Evolutionary conservation across 805 yeast genomes (phyloP), one percentile per base, ranked within the genome.

Genomic region (Monosporozyma aerobia): DNA sequence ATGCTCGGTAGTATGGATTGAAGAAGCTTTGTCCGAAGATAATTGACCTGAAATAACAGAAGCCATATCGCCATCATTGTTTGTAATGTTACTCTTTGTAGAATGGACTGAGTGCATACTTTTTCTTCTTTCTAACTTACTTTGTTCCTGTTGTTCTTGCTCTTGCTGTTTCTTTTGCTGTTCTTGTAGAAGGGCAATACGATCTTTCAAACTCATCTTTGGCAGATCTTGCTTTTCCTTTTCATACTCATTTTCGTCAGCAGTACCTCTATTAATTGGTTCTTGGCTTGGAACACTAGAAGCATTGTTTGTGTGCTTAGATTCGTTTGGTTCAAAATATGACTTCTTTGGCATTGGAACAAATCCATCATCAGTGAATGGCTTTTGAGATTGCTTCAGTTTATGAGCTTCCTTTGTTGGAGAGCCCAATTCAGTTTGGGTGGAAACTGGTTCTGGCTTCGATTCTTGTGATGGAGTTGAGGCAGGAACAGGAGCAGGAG

Each of bases 181-280:
- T 62, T 87, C 80, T 65, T 90, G 96, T 49, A 92, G 73, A 62
- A 87, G 62, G 5, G 89, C 88, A 64, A 92, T 89, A 58, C 98
- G 78, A 60, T 94, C 97, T 64, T 85, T 85, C 60, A 92, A 73
- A 53, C 95, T 84, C 73, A 90, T 69, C 59, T 86, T 82, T 8
- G 96, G 96, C 35, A 77, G 79, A 33, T 77, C 84, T 30, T 74
- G 79, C 53, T 78, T 80, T 53, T 74, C 72, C 27, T 62, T 58
- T 5, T 62, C 49, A 54, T 57, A 55, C 16, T 52, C 49, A 30
- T 53, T 54, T 5, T 53, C 54, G 9, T 51, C 54, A 14, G 52
- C 56, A 25, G 16, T 47, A 22, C 30, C 27, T 29, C 29, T 50
- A 23, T 50, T 54, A 2, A 52, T 46, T 27, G 56, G 55, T 43